Evolutionary conservation across 140 eudicot species (phyloP), one percentile per base, ranked within the genome.

Genomic region (Anethum foeniculum): DNA sequence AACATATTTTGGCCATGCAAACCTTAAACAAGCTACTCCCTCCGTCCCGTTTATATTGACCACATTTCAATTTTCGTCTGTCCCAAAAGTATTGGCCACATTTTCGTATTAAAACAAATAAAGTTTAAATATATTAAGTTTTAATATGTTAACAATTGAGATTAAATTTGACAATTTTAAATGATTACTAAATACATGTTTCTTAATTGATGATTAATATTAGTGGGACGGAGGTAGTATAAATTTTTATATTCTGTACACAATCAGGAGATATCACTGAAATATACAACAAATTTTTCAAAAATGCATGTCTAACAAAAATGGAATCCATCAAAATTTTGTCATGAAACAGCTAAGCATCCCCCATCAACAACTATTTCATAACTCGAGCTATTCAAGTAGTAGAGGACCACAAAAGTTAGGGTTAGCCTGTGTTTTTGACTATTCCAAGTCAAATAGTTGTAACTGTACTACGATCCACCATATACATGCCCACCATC

Each of bases 391-490:
- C 58, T 51, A 3, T 4, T 16, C 23, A 4, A 18, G 68, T 3
- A n/a, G 32, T 7, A 60, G 68, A 67, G 73, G 73, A 30, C 41
- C 73, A 14, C 41, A 28, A 3, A 67, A 30, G 21, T 15, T 67
- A 28, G 41, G 38, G 73, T 14, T 67, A 67, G 39, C 73, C 73
- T 13, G 39, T 12, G 73, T 67, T 67, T 27, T 30, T 67, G 73
- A 67, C 73, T 67, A 67, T 28, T 67, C 6, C 39, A 28, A 67
- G 41, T 67, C 73, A 67, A 67, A 67, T n/a, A 60, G 68, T 60
- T 60, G 68, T 3, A 60, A 60, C 32, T 60, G 3, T 56, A 23
- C n/a, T 52, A 18, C 23, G 4, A 27, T 12, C 38, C 41, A 67
- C 21, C 2, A 12, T 13, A 1, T 67, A 67, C 36, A 9, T 12